Conservation (phyloP, 768 basidiomycete species). For the Leccinum rimulosum region DNA sequence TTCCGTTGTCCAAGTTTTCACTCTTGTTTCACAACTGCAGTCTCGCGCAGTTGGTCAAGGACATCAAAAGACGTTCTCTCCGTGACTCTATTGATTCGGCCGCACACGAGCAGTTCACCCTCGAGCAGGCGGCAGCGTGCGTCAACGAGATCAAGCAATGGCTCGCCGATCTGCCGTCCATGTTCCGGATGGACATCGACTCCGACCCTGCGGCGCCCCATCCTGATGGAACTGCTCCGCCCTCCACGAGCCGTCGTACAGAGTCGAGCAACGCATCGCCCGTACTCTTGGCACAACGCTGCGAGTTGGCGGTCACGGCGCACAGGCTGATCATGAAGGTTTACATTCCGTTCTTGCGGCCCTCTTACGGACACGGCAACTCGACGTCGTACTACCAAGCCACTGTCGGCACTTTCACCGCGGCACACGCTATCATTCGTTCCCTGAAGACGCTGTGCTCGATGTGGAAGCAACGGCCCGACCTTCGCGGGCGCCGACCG, state of each 20-base stretch:
- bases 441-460: conserved; percentile 44
- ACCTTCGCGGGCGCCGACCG: conserved; percentile 31
- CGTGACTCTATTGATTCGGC: conserved; percentile 35
- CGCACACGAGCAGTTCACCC: conserved; percentile 38
- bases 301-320: conserved; percentile 59
- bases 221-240: conserved; percentile 4
- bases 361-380: conserved; percentile 26
- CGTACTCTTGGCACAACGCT: conserved; percentile 47
- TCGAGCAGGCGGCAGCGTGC: conserved; percentile 60
- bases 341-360: conserved; percentile 65
- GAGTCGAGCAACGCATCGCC: conserved; percentile 29
- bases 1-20: background rate
- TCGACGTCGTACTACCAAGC: conserved; percentile 47
- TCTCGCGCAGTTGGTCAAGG: conserved; percentile 62
- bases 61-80: conserved; percentile 51
- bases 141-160: conserved; percentile 57
- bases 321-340: conserved; percentile 60
- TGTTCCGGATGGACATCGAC: conserved; percentile 45
- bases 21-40: conserved; percentile 32
- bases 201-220: conserved; percentile 24
- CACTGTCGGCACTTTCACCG: conserved; percentile 55
- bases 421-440: conserved; percentile 63
- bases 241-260: conserved; percentile 9
- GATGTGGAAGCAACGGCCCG: conserved; percentile 37
- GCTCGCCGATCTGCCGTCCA: conserved; percentile 49